Base-by-base conservation (phyloP, 148 eudicot genomes). In the Amaranthus cruentus region DNA sequence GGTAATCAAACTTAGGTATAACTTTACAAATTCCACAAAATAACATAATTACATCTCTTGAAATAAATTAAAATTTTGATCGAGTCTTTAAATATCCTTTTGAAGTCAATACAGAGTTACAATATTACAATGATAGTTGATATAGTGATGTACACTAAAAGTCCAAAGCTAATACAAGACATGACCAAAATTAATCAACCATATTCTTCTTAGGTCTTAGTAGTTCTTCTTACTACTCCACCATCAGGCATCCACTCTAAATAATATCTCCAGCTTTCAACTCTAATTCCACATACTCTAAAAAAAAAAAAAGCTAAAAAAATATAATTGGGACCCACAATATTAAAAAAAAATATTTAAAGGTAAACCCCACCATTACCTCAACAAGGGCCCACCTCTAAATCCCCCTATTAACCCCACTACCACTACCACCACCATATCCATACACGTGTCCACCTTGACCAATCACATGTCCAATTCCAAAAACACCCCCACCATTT, bases 391-490 rank as follows among this genome's bases (percentile, higher is more conserved):
- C 38, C 38, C 38, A 28, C 38, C 1, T 28, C 38, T 28, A 28
- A 28, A 28, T 28, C 38, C 38, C 47, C 47, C 67, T 48, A 49
- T 55, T 21, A 62, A 63, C 62, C 13, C 76, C 56, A 50, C 66
- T 58, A 15, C 75, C 61, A 2, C 80, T 77, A 51, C 79, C 78
- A 46, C 69, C 78, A 78, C 77, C 80, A 66, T 76, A 77, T 62
- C 86, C 85, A 65, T 82, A 85, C 70, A 75, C 76, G 58, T 78
- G 81, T 15, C 84, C 85, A 42, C 76, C 81, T 51, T 81, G 85
- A 50, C 79, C 68, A 67, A 74, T 75, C 53, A 71, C 82, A 74
- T 77, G 85, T 6, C 85, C 84, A 84, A 88, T 81, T 11, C 79
- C 83, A 28, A 13, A 76, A 59, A 77, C 77, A 49, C 80, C 59